Base-by-base conservation (phyloP, 495 filamentous ascomycete genomes). In the Aspergillus asperescens region DNA sequence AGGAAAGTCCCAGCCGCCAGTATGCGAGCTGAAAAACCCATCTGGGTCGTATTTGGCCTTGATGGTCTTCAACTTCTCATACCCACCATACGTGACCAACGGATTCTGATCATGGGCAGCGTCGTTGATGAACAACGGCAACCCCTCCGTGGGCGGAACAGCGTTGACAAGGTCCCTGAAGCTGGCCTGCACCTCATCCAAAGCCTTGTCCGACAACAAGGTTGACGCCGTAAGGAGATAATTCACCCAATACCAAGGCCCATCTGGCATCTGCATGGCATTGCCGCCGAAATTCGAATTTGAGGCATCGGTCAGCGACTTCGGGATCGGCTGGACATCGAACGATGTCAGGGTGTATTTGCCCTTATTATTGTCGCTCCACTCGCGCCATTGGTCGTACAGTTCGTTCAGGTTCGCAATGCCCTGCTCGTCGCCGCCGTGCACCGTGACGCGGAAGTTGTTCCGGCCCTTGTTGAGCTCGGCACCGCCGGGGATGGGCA, bases 121-220 rank as follows among this genome's bases (percentile, higher is more conserved):
- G 28, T 52, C 50, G 20, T 52, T 52, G n/a, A 52, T 45, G 18
- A 52, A 52, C 20, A 52, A 16, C 41, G 50, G 50, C 39, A 52
- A 19, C 1, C 50, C 50, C 40, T 52, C 50, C 2, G 29, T 29
- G 0, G 40, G 40, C n/a, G 50, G 40, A 0, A 52, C 40, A 4
- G 13, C 23, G 19, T 37, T 24, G 7, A 52, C 50, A 10, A 52
- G 40, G 19, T 38, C 40, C 50, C 20, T 27, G n/a, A 25, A 52
- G 27, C 50, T 52, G 13, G 5, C 19, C 20, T 52, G 15, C 12
- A 39, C 40, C 29, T 35, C 40, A 0, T 20, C 22, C 1, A 52
- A 22, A 1, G 23, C 40, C 28, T 18, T 22, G 22, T 27, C 10
- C 29, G 40, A 45, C 1, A 52, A 31, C 40, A 52, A 15, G 15